These are phyloP conservation scores for Pseudevernia furfuracea DNA, from an alignment of 495 filamentous ascomycete genomes.

Conservation along the genomic window DNA sequence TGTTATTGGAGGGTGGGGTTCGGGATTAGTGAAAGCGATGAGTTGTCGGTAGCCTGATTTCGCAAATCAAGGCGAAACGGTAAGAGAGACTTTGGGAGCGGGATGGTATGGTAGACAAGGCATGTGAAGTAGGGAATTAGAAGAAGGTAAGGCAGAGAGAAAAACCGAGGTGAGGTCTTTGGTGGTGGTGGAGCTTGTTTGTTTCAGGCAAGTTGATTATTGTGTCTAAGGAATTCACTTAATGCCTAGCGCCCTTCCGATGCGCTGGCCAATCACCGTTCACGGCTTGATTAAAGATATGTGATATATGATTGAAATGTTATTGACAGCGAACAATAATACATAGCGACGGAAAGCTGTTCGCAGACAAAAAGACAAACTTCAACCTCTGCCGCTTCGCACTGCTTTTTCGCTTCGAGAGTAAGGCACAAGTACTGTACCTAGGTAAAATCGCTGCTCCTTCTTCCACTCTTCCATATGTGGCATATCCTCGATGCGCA, in stretches of 20 bases:
- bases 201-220: not conserved
- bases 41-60: not conserved
- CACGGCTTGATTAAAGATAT: too few relatives aligned
- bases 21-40: not conserved
- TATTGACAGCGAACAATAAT: too few relatives aligned
- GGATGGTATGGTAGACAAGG: not conserved
- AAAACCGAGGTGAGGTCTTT: not conserved
- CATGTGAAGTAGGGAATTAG: not conserved
- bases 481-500: too few relatives aligned
- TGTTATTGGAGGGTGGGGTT: not conserved
- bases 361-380: too few relatives aligned
- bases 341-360: too few relatives aligned
- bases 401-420: too few relatives aligned
- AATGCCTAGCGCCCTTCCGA: not conserved
- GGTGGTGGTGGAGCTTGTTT: not conserved
- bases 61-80: not conserved
- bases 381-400: too few relatives aligned
- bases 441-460: too few relatives aligned
- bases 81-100: not conserved
- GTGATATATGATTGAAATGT: too few relatives aligned
- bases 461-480: too few relatives aligned
- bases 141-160: not conserved
- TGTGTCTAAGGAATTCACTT: not conserved
- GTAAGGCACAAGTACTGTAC: too few relatives aligned
- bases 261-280: not conserved